Conservation (phyloP, 2,329 filamentous ascomycete species). For the Periconia sp. region DNA sequence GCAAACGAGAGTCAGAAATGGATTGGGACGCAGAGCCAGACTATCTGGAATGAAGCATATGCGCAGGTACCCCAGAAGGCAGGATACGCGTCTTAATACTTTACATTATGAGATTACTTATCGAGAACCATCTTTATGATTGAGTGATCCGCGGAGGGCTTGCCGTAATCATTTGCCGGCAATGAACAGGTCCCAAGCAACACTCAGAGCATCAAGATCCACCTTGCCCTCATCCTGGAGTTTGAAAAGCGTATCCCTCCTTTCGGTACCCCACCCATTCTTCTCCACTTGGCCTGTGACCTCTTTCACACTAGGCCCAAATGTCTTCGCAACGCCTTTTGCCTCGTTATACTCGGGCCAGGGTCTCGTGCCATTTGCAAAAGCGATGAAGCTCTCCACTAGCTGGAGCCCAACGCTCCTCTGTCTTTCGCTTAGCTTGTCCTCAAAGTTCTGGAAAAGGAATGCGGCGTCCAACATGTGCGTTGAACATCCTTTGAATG, state of each 20-base stretch:
- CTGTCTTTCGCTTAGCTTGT: slow-evolving; percentile 10
- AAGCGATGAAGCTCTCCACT: slow-evolving; percentile 25
- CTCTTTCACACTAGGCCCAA: slow-evolving; percentile 9
- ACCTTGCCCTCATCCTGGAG: slow-evolving; percentile 18
- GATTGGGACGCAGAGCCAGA: slow-evolving; percentile 36
- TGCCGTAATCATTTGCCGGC: slow-evolving; percentile 12
- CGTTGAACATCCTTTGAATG: slow-evolving; percentile 25
- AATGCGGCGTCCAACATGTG: slow-evolving; percentile 36
- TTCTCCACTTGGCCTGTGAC: slow-evolving; percentile 5
- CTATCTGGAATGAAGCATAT: slow-evolving; percentile 42
- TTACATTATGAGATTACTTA: no score
- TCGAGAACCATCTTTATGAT: neutral
- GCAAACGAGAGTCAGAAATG: slow-evolving; percentile 50
- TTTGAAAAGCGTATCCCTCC: slow-evolving; percentile 16
- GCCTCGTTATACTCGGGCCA: slow-evolving; percentile 14
- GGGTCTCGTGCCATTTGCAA: slow-evolving; percentile 21
- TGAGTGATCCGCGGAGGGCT: neutral
- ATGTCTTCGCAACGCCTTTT: slow-evolving; percentile 4
- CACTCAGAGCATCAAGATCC: slow-evolving; percentile 24
- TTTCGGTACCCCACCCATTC: slow-evolving; percentile 3
- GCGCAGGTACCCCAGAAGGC: slow-evolving; percentile 28
- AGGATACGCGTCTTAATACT: no score
- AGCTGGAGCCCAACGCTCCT: slow-evolving; percentile 13
- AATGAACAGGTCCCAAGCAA: slow-evolving; percentile 28
- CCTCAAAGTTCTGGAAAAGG: slow-evolving; percentile 34